Evolutionary conservation across 116 monocot genomes (phyloP).

Genomic region (Cymodocea nodosa): DNA sequence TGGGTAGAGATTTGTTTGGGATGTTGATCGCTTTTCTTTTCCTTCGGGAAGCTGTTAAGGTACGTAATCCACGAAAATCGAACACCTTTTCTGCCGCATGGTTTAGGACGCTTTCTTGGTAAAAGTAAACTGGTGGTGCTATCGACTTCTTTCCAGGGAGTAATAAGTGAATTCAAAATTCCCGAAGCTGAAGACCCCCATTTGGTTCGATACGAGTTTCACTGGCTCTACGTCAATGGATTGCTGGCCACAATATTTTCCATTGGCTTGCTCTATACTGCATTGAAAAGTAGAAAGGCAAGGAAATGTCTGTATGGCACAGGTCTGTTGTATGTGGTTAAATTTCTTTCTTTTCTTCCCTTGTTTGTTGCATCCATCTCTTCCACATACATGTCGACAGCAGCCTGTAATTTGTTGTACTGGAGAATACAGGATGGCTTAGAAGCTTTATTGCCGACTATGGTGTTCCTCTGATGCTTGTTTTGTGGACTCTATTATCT

Average conservation of each 20-base stretch:
- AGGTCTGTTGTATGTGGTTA: conserved; percentile 27
- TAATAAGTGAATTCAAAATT: conserved; percentile 55
- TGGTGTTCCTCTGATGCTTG: conserved; percentile 82
- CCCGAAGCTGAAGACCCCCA: conserved; percentile 46
- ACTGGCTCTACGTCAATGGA: conserved; percentile 86
- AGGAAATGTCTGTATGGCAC: conserved; percentile 75
- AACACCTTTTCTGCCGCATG: too few species aligned
- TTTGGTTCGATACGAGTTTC: conserved; percentile 38
- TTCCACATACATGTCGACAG: too few species aligned
- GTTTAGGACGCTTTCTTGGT: neutral
- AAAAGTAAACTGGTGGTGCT: neutral
- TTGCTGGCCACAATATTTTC: conserved; percentile 66
- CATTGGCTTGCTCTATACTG: conserved; percentile 57
- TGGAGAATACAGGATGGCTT: conserved; percentile 60
- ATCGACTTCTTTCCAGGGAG: conserved; percentile 36
- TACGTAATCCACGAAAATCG: conserved; percentile 3
- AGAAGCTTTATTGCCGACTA: conserved; percentile 83
- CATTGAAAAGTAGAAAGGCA: conserved; percentile 65
- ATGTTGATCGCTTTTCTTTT: conserved; percentile 71
- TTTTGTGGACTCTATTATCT: conserved; percentile 78
- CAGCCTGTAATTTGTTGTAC: neutral
- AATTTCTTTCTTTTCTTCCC: too few species aligned
- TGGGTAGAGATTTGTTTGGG: conserved; percentile 69
- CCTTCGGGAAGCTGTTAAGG: conserved; percentile 70
- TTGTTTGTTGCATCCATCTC: too few species aligned